Base-by-base conservation (phyloP, 306 rosid genomes). In the Glycine tomentella region DNA sequence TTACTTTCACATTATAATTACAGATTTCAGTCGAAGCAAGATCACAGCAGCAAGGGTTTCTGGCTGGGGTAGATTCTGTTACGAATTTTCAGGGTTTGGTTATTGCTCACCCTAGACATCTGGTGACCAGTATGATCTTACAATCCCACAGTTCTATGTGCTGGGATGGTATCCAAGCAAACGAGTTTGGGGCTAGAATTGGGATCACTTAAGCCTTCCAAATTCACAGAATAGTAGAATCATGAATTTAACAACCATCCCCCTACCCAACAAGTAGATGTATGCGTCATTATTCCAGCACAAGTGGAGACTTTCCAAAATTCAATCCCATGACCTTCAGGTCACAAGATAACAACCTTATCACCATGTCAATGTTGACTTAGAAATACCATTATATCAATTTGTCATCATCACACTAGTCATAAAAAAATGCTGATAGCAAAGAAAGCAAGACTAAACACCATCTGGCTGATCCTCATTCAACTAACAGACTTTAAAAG, bases 371-470 rank as follows among this genome's bases (percentile, higher is more conserved):
- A 77, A 77, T 20, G 38, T 50, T 53, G 58, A 40, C 67, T 40
- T 5, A 44, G 55, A 67, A 53, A 17, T 5, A 65, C 6, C 50
- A 49, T 64, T 55, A 50, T 25, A 5, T 51, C 34, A 33, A 74
- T 74, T 11, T 20, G 4, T 33, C 15, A 48, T 58, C 42, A 63
- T 40, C 56, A 66, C 34, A 8, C 44, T 14, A 8, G 55, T 14
- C 48, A 20, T 48, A n/a, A 66, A 78, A 69, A 78, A 68, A 25
- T 31, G 8, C 34, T 42, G 76, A 78, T 9, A 78, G 12, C 57
- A 25, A 17, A 25, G 33, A 67, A 67, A 34, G 59, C 38, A 68
- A 56, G 15, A 44, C 59, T 68, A 79, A 68, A 69, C 69, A 79
- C 36, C 68, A 40, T 25, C 38, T 6, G 9, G n/a, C 31, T 8